These are phyloP conservation scores for Trametes gibbosa DNA, from an alignment of 768 basidiomycete genomes.

Conservation along the genomic window DNA sequence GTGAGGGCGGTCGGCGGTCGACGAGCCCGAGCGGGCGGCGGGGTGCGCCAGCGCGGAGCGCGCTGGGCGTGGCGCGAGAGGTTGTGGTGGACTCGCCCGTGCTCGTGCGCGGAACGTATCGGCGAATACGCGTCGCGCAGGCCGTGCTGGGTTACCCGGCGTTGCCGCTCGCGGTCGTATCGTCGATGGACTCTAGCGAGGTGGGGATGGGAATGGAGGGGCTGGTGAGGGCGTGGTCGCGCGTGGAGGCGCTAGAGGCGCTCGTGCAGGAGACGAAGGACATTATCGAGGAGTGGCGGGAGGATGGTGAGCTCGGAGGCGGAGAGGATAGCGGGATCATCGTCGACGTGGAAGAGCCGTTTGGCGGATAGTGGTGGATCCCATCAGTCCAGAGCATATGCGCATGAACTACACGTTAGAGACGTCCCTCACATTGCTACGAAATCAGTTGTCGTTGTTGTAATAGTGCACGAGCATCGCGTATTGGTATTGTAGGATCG, in stretches of 20 bases:
- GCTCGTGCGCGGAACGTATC: slow-evolving; percentile 58
- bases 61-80: slow-evolving; percentile 32
- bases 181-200: slow-evolving; percentile 32
- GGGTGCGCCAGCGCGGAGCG: slow-evolving; percentile 9
- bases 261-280: slow-evolving; percentile 54
- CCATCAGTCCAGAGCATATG: not conserved
- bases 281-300: slow-evolving; percentile 55
- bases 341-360: slow-evolving; percentile 20
- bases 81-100: slow-evolving; percentile 47
- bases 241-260: slow-evolving; percentile 47
- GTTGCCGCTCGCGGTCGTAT: slow-evolving; percentile 43
- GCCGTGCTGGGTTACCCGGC: slow-evolving; percentile 60
- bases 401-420: not conserved
- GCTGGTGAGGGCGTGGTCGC: slow-evolving; percentile 47
- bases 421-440: too few species aligned
- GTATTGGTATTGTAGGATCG: too few species aligned
- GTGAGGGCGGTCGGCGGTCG: not conserved
- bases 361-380: slow-evolving; percentile 2
- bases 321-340: slow-evolving; percentile 22
- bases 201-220: slow-evolving; percentile 25
- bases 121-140: slow-evolving; percentile 61
- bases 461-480: not conserved
- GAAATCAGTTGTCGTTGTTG: not conserved
- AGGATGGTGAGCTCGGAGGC: slow-evolving; percentile 19
- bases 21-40: slow-evolving; percentile 7